Conservation (phyloP, 2,329 filamentous ascomycete genomes). For the Orbilia quercus region DNA sequence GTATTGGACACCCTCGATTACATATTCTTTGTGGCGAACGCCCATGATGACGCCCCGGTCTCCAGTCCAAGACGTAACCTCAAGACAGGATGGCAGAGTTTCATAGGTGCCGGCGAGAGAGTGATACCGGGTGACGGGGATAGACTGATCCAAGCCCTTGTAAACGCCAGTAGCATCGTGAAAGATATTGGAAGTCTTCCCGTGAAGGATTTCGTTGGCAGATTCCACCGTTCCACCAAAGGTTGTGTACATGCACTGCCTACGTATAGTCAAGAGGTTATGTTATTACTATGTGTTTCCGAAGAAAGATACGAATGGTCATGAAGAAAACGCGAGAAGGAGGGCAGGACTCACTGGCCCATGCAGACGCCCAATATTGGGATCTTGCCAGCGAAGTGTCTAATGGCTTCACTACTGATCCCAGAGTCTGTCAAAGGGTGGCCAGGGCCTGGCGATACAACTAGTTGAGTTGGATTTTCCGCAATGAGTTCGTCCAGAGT, state of each 20-base stretch:
- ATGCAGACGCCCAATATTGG: constrained; percentile 98
- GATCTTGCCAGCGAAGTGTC: constrained; percentile 91
- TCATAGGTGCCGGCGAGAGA: constrained; percentile 91
- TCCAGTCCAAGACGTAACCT: constrained; percentile 90
- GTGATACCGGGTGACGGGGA: constrained; percentile 94
- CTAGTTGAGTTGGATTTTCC: constrained; percentile 88
- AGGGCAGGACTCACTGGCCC: constrained; percentile 79
- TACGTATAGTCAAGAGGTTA: constrained; percentile 61
- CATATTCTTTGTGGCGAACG: constrained; percentile 88
- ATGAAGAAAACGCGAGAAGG: no score
- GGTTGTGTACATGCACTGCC: constrained; percentile 93
- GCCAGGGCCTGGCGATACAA: constrained; percentile 93
- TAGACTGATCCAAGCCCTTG: constrained; percentile 77
- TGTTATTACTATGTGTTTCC: background rate
- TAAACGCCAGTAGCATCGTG: constrained; percentile 96
- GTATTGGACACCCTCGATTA: constrained; percentile 96
- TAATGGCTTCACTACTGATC: constrained; percentile 89
- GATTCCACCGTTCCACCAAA: constrained; percentile 92
- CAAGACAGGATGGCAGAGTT: constrained; percentile 84
- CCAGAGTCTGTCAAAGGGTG: constrained; percentile 92
- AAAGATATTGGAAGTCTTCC: constrained; percentile 89
- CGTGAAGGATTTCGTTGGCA: constrained; percentile 95
- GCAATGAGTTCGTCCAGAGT: constrained; percentile 83
- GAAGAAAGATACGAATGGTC: background rate
- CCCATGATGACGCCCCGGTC: constrained; percentile 93